phyloP scores from a whole-genome alignment of 495 filamentous ascomycete species.

The Collariella sp. region DNA sequence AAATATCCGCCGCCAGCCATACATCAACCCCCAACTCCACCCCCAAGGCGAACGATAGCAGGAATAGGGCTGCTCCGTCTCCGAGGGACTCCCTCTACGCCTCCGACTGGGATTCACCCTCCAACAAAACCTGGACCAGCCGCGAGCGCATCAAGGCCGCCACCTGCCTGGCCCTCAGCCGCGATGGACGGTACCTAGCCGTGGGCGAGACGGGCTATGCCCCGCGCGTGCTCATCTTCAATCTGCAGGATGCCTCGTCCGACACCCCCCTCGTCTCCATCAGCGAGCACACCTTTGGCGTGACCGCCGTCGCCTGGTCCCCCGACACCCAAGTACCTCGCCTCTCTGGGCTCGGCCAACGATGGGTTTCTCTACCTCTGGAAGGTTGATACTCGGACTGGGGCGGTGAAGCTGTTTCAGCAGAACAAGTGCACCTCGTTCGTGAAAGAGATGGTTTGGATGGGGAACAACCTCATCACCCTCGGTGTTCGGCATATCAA shows the following conservation, averaged over 20 bases:
- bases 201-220: conserved; percentile 95
- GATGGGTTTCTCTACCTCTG: conserved; percentile 94
- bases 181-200: conserved; percentile 79
- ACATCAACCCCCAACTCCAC: conserved; percentile 50
- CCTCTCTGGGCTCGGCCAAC: conserved; percentile 77
- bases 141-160: conserved; percentile 90
- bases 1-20: conserved; percentile 31
- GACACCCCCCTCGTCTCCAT: conserved; percentile 80
- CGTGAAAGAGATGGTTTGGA: conserved; percentile 79
- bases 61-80: conserved; percentile 46
- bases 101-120: conserved; percentile 50
- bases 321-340: conserved; percentile 77
- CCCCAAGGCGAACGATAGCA: conserved; percentile 53
- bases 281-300: conserved; percentile 83
- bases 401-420: conserved; percentile 75
- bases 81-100: conserved; percentile 49
- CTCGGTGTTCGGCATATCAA: conserved; percentile 88
- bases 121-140: conserved; percentile 65
- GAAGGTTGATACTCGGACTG: conserved; percentile 74
- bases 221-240: conserved; percentile 85
- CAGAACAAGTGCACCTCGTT: conserved; percentile 89
- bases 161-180: conserved; percentile 86
- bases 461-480: conserved; percentile 55
- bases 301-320: conserved; percentile 82
- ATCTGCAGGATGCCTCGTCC: conserved; percentile 62